Conservation (phyloP, 768 basidiomycete species). For the Amanita phalloides region DNA sequence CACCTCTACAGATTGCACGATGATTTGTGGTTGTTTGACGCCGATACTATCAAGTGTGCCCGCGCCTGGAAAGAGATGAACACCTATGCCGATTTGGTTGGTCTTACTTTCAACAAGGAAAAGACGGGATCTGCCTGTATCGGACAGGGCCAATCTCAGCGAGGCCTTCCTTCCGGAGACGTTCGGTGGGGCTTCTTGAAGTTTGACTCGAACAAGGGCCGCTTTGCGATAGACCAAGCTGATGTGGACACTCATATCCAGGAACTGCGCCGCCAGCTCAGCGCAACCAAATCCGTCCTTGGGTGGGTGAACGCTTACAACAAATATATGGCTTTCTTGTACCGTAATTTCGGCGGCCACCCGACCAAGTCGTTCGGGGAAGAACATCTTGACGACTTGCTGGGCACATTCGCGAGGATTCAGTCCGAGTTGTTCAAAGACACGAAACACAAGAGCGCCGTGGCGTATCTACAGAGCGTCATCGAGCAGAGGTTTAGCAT, state of each 20-base stretch:
- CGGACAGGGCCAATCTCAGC: conserved; percentile 7
- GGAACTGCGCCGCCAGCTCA: conserved; percentile 26
- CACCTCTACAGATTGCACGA: conserved; percentile 36
- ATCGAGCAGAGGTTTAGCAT: conserved; percentile 17
- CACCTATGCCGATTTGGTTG: conserved; percentile 26
- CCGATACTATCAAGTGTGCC: conserved; percentile 20
- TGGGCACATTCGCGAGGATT: conserved; percentile 21
- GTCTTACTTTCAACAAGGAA: conserved; percentile 27
- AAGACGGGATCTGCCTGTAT: conserved; percentile 32
- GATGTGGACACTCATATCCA: conserved; percentile 24
- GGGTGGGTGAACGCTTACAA: conserved; percentile 29
- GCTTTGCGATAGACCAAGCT: conserved; percentile 26
- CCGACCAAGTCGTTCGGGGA: conserved; percentile 23
- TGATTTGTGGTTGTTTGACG: conserved; percentile 34
- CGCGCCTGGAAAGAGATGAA: conserved; percentile 32
- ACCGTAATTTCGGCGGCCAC: conserved; percentile 23
- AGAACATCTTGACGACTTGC: conserved; percentile 19
- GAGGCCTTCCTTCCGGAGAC: conserved; percentile 20
- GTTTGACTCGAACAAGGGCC: conserved; percentile 18
- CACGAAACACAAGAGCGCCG: conserved; percentile 10
- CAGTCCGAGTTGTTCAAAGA: conserved; percentile 22
- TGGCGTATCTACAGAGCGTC: conserved; percentile 13
- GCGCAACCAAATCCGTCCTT: conserved; percentile 23
- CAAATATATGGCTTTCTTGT: conserved; percentile 28
- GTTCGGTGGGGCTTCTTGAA: conserved; percentile 31